A percentile compares a stretch with the other conserved stretches of the same genome.
phyloP scores from a whole-genome alignment of 2,329 filamentous ascomycete genomes.

The Claviceps maximensis region DNA sequence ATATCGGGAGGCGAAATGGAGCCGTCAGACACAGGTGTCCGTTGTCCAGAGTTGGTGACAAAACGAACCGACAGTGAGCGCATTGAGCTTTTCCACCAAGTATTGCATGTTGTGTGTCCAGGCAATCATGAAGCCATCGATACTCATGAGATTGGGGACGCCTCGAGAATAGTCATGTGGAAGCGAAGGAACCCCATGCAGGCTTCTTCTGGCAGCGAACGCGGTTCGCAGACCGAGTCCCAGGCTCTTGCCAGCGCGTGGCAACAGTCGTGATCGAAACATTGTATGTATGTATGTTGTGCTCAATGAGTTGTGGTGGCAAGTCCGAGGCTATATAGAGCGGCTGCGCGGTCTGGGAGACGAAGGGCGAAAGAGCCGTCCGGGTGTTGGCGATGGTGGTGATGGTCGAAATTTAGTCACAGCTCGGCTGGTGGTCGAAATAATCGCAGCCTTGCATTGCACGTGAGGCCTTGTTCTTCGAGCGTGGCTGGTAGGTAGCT shows the following conservation, averaged over 20 bases:
- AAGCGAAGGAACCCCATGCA: slow-evolving; percentile 36
- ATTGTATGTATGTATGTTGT: slow-evolving; percentile 16
- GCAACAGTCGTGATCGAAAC: slow-evolving; percentile 42
- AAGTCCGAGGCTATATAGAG: not conserved
- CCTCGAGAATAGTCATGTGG: slow-evolving; percentile 33
- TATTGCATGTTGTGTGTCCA: slow-evolving; percentile 73
- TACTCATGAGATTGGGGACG: slow-evolving; percentile 58
- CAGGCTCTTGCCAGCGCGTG: slow-evolving; percentile 26
- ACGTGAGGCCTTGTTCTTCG: not conserved
- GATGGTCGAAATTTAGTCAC: slow-evolving; percentile 1
- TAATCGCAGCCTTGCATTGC: not conserved
- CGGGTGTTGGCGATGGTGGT: not conserved
- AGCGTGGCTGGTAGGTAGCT: too few species aligned
- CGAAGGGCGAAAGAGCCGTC: not conserved
- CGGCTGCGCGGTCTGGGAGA: not conserved
- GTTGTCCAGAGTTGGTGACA: slow-evolving; percentile 2
- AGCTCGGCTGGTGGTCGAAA: not conserved
- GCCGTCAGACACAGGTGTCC: not conserved
- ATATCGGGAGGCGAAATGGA: not conserved
- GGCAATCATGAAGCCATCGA: slow-evolving; percentile 56
- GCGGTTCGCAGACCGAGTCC: slow-evolving; percentile 22
- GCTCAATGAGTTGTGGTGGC: not conserved
- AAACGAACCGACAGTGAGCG: slow-evolving; percentile 52
- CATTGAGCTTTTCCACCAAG: slow-evolving; percentile 65
- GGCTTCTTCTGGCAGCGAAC: slow-evolving; percentile 24